Evolutionary conservation across 1,139 yeast species (phyloP), one percentile per base, ranked within the genome.

Genomic region (Wickerhamomyces sp.): DNA sequence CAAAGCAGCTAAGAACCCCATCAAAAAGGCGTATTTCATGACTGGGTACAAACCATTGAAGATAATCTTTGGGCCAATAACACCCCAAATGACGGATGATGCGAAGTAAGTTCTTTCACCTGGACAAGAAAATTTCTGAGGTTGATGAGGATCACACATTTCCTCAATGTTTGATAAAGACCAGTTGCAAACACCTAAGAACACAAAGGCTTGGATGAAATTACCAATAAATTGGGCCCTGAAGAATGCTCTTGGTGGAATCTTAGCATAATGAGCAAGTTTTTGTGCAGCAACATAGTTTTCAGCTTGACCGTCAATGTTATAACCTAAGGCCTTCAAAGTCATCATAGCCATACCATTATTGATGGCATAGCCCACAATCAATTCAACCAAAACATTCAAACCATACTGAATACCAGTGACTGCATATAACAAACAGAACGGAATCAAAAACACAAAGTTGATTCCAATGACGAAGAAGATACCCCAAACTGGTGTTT

Each of bases 171-270:
- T 66, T 25, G 63, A 59, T 21, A 77, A 56, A 51, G 70, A 71
- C 75, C 79, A 81, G 55, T 72, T 70, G 28, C 75, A 54, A 10
- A 78, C 73, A 18, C 74, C 84, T 32, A 78, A 59, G 37, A 71
- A 64, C 13, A 78, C 72, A 43, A 80, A 67, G 3, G 70, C 63
- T 47, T 65, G 66, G 38, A 72, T 42, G 15, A 67, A 38, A 4
- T 66, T 62, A 16, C 79, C 70, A 25, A 76, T 45, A 44, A 78
- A 52, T 59, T 79, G 86, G 22, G 74, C 71, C 49, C 83, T 67
- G 64, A 78, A 80, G 45, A 79, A 58, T 0, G 85, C 74, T 46
- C 78, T 62, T 31, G 86, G 86, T 12, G 85, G 79, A 34, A 80
- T 56, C 45, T 73, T 76, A 19, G 74, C 63, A 53, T 80, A 80